phyloP scores from a whole-genome alignment of 805 yeast genomes.

The Kodamaea fukazawae region DNA sequence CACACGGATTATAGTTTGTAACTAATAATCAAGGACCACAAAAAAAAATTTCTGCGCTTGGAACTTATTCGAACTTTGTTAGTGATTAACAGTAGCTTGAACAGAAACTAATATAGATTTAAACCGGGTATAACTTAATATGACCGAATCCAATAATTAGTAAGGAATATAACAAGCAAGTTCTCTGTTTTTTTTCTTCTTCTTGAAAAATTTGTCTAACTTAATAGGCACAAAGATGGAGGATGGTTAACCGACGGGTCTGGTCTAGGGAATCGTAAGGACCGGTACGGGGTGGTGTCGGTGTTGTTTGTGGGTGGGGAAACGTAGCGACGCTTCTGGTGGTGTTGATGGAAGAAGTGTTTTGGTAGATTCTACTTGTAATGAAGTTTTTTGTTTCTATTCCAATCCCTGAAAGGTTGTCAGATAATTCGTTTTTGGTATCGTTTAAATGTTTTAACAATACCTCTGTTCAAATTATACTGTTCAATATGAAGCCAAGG shows the following conservation, averaged over 20 bases:
- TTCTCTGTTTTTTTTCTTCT: not conserved
- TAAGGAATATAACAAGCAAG: too few relatives aligned
- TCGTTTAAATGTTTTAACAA: too few relatives aligned
- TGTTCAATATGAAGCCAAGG: constrained; percentile 1
- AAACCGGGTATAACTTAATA: constrained; percentile 11
- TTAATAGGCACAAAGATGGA: constrained; percentile 1
- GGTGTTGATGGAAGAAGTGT: constrained; percentile 7
- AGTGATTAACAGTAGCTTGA: not conserved
- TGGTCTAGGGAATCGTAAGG: too few relatives aligned
- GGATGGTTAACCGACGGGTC: constrained; percentile 1
- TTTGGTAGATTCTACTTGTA: constrained; percentile 5
- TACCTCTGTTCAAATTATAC: not conserved
- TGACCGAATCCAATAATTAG: constrained; percentile 4
- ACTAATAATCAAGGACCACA: too few relatives aligned
- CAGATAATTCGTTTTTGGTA: not conserved
- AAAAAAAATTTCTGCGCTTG: not conserved
- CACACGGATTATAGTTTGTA: not conserved
- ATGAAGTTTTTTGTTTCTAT: constrained; percentile 5
- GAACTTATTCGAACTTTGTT: not conserved
- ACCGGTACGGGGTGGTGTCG: too few relatives aligned
- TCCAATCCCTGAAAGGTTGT: constrained; percentile 3
- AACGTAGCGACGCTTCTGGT: not conserved
- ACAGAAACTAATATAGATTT: not conserved
- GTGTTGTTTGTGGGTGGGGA: too few relatives aligned
- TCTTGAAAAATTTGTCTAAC: not conserved